Percentiles rank a stretch among this genome's conserved stretches.
These are phyloP conservation scores for Lipomyces yamadae DNA, from an alignment of 805 yeast genomes.

Conservation along the genomic window DNA sequence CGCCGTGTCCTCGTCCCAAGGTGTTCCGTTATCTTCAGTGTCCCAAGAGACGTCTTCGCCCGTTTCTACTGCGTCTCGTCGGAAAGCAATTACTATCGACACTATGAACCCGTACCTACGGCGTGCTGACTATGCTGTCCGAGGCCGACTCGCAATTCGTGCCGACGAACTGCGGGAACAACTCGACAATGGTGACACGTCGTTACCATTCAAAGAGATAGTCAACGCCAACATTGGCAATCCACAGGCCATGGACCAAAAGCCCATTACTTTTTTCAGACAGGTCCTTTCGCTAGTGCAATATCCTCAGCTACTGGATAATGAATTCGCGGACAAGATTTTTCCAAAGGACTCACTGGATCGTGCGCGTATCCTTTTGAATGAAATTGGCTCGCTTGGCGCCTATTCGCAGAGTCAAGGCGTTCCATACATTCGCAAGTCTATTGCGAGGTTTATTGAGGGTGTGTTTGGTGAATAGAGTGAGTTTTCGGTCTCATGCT, in stretches of 20 bases:
- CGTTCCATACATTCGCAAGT: conserved; percentile 66
- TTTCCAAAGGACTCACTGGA: conserved; percentile 69
- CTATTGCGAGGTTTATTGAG: conserved; percentile 78
- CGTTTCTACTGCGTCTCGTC: conserved; percentile 14
- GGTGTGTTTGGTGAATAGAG: conserved; percentile 6
- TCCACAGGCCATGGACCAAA: conserved; percentile 95
- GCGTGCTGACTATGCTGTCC: conserved; percentile 91
- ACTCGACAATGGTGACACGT: conserved; percentile 58
- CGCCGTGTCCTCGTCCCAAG: background rate
- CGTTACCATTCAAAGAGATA: conserved; percentile 76
- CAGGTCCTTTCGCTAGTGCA: conserved; percentile 86
- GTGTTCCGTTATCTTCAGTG: background rate
- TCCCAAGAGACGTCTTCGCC: conserved; percentile 6
- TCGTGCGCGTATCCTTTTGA: conserved; percentile 68
- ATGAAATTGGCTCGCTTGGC: conserved; percentile 80
- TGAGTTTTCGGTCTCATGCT: background rate
- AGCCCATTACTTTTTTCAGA: conserved; percentile 93
- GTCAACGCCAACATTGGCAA: conserved; percentile 95
- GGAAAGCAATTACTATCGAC: conserved; percentile 46
- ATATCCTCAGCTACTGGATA: conserved; percentile 69
- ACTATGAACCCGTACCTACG: conserved; percentile 77
- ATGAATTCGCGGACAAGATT: conserved; percentile 41
- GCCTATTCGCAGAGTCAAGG: conserved; percentile 97
- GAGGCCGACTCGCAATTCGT: conserved; percentile 91
- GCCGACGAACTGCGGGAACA: conserved; percentile 80